Base-by-base conservation (phyloP, 805 yeast species). In the Clavispora vitiphila region DNA sequence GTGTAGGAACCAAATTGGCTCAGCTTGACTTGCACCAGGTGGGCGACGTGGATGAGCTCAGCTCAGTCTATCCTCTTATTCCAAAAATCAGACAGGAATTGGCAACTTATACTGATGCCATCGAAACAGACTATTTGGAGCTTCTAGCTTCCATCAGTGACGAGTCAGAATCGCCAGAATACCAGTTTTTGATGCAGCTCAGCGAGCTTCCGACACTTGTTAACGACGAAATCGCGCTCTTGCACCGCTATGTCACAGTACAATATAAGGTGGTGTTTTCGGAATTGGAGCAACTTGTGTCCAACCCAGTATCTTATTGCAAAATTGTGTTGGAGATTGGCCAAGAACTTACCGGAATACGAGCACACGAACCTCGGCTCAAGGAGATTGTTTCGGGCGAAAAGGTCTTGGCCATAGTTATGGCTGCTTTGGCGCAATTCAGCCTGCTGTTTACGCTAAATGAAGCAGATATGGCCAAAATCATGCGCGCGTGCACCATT, bases 341-440 rank as follows among this genome's bases (percentile, higher is more conserved):
- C 25, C 78, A 74, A 45, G 72, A 72, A 31, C 55, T 75, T 35
- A 45, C 56, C 1, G 44, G 55, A 4, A 62, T 62, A 27, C 43
- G 57, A 34, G 42, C 55, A 30, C 55, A 61, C 37, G 72, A 68
- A 37, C 41, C 60, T 1, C 53, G 61, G n/a, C 54, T 80, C 48
- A 55, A 67, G 46, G 51, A 49, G 3, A 63, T 77, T 29, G 51
- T 86, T 8, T 63, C 79, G 3, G 77, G 75, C 41, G 95, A 88
- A 37, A 84, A 84, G 50, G 64, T 81, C 0, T 68, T 89, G 53
- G 83, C 86, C 4, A 61, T 89, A 7, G 77, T 83, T 1, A 86
- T 90, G 83, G 77, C 95, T 0, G 80, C 84, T 0, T 55, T 74
- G 19, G 75, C 78, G 26, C 78, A 79, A 26, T 42, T 21, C 6